phyloP scores from a whole-genome alignment of 2,329 filamentous ascomycete genomes.

The Cytospora piceicola region DNA sequence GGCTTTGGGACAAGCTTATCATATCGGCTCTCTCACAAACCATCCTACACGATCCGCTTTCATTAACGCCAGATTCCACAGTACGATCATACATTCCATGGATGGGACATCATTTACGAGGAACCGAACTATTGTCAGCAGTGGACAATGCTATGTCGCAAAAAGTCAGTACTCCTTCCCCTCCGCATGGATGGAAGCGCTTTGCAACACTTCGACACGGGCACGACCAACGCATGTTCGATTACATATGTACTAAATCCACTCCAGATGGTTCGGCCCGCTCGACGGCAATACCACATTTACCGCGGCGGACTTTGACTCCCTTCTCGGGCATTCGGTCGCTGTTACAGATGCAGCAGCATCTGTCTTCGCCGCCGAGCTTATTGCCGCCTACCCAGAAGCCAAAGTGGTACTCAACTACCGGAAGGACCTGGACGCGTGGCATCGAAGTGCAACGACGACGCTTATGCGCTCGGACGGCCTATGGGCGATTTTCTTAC shows the following conservation, averaged over 20 bases:
- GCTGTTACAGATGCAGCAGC: constrained; percentile 49
- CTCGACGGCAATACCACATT: constrained; percentile 29
- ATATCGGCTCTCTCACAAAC: background rate
- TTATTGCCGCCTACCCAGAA: constrained; percentile 51
- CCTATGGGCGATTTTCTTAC: constrained; percentile 37
- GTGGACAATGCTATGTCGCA: constrained; percentile 36
- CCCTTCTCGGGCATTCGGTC: constrained; percentile 36
- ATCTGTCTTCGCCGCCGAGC: constrained; percentile 45
- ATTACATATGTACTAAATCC: no score
- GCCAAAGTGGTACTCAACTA: constrained; percentile 52
- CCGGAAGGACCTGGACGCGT: constrained; percentile 43
- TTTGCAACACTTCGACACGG: background rate
- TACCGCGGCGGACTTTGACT: constrained; percentile 37
- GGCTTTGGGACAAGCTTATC: background rate
- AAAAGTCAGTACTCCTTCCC: constrained; percentile 31
- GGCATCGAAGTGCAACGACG: constrained; percentile 41
- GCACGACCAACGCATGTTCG: no score
- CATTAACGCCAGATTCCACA: background rate
- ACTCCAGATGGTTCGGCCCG: constrained; percentile 31
- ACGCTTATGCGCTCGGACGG: constrained; percentile 36
- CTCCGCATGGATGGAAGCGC: background rate
- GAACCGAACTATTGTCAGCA: constrained; percentile 32
- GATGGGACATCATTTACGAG: constrained; percentile 42
- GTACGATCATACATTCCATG: constrained; percentile 42
- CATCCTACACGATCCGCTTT: background rate